phyloP scores from a whole-genome alignment of 2,329 filamentous ascomycete species.

The Bimuria novae-zelandiae region DNA sequence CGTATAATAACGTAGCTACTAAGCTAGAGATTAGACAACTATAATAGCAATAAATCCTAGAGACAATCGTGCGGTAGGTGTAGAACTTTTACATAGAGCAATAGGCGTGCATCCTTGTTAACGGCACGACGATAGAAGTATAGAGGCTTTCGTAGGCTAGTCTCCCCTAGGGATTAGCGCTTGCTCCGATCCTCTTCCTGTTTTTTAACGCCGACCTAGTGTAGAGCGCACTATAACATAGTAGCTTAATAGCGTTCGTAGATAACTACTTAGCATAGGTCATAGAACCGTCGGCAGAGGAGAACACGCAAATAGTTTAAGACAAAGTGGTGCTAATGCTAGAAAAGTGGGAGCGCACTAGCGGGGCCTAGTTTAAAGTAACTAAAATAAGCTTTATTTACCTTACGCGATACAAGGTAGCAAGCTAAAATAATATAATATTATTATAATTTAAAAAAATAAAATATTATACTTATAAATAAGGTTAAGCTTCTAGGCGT shows the following conservation, averaged over 20 bases:
- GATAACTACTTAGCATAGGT: constrained; percentile 34
- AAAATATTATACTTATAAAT: constrained; percentile 14
- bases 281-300: constrained; percentile 16
- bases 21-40: constrained; percentile 41
- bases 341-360: constrained; percentile 32
- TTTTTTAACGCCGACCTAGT: constrained; percentile 28
- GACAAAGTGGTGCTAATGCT: constrained; percentile 16
- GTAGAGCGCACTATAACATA: constrained; percentile 15
- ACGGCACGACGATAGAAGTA: constrained; percentile 8
- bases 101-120: constrained; percentile 20
- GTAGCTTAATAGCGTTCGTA: constrained; percentile 30
- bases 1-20: constrained; percentile 49
- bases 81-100: constrained; percentile 31
- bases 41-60: constrained; percentile 33
- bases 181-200: constrained; percentile 21
- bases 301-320: constrained; percentile 21
- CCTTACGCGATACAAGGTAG: constrained; percentile 31
- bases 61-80: too few species aligned
- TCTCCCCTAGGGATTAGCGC: too few species aligned
- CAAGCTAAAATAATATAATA: constrained; percentile 9
- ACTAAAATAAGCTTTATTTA: too few species aligned
- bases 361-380: too few species aligned
- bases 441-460: constrained; percentile 13
- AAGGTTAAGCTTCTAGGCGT: constrained; percentile 21
- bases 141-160: constrained; percentile 11